Evolutionary conservation across 495 filamentous ascomycete genomes (phyloP).

Genomic region (Penicillium turbatum): DNA sequence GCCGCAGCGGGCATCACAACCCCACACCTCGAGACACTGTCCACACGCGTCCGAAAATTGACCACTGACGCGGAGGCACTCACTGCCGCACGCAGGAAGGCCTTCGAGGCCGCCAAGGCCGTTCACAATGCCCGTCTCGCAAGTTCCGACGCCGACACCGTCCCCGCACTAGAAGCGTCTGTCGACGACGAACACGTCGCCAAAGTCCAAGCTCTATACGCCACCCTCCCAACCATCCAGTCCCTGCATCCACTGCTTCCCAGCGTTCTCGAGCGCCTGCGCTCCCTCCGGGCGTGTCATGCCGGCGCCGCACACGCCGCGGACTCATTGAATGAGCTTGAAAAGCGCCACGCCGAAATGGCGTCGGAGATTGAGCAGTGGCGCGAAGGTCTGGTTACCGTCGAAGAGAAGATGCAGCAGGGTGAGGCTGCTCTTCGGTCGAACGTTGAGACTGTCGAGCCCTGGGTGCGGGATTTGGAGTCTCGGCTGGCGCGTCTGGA

Average conservation of each 20-base stretch:
- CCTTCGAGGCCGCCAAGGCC: slow-evolving; percentile 63
- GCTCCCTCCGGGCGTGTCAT: slow-evolving; percentile 80
- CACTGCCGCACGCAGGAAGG: slow-evolving; percentile 64
- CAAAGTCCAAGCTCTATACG: slow-evolving; percentile 91
- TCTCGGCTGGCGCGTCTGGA: slow-evolving; percentile 58
- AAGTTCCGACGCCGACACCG: slow-evolving; percentile 26
- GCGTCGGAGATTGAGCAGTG: slow-evolving; percentile 77
- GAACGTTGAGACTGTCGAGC: slow-evolving; percentile 77
- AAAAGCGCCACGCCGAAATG: slow-evolving; percentile 79
- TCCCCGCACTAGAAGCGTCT: slow-evolving; percentile 27
- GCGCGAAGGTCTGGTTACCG: slow-evolving; percentile 73
- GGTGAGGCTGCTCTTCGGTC: slow-evolving; percentile 64
- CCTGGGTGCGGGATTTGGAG: slow-evolving; percentile 88
- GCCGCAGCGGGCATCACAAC: slow-evolving; percentile 30
- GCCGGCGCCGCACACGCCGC: slow-evolving; percentile 81
- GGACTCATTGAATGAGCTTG: slow-evolving; percentile 70
- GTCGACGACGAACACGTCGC: slow-evolving; percentile 61
- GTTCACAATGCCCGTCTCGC: slow-evolving; percentile 56
- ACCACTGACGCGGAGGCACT: slow-evolving; percentile 77
- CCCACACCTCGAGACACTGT: slow-evolving; percentile 64
- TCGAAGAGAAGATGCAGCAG: slow-evolving; percentile 67
- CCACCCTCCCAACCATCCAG: slow-evolving; percentile 84
- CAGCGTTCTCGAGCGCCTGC: slow-evolving; percentile 75
- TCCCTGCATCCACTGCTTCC: slow-evolving; percentile 80
- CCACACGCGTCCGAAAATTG: slow-evolving; percentile 66